Conservation (phyloP, 208 protist species). For the Crithidia bombi region DNA sequence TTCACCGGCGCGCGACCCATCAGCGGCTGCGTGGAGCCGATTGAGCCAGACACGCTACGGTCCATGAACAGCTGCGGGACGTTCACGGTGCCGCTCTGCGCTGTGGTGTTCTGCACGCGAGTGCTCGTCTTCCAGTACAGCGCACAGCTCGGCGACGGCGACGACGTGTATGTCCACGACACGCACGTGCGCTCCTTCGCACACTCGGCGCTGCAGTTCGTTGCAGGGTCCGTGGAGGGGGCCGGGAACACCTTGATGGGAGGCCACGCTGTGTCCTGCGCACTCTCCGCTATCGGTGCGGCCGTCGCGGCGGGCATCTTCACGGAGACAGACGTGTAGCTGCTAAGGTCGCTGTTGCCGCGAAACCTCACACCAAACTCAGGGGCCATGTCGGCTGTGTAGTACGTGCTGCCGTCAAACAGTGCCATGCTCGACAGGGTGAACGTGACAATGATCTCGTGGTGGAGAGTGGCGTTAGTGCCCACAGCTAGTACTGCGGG, state of each 20-base stretch:
- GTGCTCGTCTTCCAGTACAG: slow-evolving; percentile 45
- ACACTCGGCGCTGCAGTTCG: slow-evolving; percentile 46
- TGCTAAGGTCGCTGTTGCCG: slow-evolving; percentile 20
- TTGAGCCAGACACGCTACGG: slow-evolving; percentile 38
- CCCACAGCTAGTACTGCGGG: slow-evolving; percentile 16
- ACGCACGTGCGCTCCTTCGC: slow-evolving; percentile 36
- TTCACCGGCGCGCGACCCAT: slow-evolving; percentile 42
- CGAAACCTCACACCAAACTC: slow-evolving; percentile 48
- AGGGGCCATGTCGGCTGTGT: slow-evolving; percentile 29
- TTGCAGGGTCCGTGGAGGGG: background rate
- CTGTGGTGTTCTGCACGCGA: slow-evolving; percentile 4
- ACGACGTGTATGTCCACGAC: slow-evolving; percentile 42
- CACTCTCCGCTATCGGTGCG: slow-evolving; percentile 14
- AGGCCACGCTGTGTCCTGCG: slow-evolving; percentile 25
- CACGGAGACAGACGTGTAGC: slow-evolving; percentile 39
- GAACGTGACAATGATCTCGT: slow-evolving; percentile 54
- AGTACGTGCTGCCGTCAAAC: slow-evolving; percentile 31
- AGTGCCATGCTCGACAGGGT: slow-evolving; percentile 23
- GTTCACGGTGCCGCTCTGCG: slow-evolving; percentile 40
- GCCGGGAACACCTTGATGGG: slow-evolving; percentile 37
- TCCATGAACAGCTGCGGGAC: slow-evolving; percentile 38
- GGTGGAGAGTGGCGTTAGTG: slow-evolving; percentile 34
- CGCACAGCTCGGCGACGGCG: slow-evolving; percentile 21
- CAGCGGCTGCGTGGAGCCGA: slow-evolving; percentile 31
- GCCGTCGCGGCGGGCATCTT: slow-evolving; percentile 38